Base-by-base conservation (phyloP, 768 basidiomycete species). In the Boletellus ananiceps region DNA sequence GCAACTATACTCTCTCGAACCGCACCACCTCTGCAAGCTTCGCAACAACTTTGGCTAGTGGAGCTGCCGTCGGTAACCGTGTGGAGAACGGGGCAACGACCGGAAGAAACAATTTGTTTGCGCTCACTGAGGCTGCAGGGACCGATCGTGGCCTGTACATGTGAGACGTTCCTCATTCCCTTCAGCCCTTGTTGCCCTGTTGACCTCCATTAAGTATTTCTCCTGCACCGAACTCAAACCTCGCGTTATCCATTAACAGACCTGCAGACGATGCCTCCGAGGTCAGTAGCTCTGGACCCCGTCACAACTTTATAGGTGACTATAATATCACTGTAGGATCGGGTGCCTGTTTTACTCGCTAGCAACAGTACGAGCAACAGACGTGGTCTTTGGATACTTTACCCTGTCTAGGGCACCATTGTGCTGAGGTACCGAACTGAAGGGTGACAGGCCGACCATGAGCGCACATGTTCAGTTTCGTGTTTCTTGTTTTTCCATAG, bases 1-100 rank as follows among this genome's bases (percentile, higher is more conserved):
- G 41, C 11, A n/a, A 51, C 34, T 51, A 46, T 33, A 44, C 48
- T 0, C 45, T 51, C 19, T 42, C 55, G 8, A 51, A 56, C 39
- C 51, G 44, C 35, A 25, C 7, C 6, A 18, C 7, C 6, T 11
- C 49, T 5, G 29, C 29, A 11, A 21, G 16, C 12, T 47, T 56
- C 32, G 46, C 43, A 11, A 45, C 51, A 14, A 51, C 44, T 15
- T 40, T 44, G 8, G 12, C 38, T 1, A 21, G 37, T 25, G 41
- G 18, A 16, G 34, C 49, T 4, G 14, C 15, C 2, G 2, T 34
- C 16, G 23, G 36, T 16, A 35, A 47, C 25, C 38, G 15, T 2
- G 45, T 56, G 34, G 47, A 33, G 21, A 56, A 56, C 12, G 54
- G 45, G 3, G 12, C 29, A 13, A 13, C 40, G 23, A n/a, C 49